Evolutionary conservation across 2,329 filamentous ascomycete species (phyloP), one percentile per base, ranked within the genome.

Genomic region (Colletotrichum trifolii): DNA sequence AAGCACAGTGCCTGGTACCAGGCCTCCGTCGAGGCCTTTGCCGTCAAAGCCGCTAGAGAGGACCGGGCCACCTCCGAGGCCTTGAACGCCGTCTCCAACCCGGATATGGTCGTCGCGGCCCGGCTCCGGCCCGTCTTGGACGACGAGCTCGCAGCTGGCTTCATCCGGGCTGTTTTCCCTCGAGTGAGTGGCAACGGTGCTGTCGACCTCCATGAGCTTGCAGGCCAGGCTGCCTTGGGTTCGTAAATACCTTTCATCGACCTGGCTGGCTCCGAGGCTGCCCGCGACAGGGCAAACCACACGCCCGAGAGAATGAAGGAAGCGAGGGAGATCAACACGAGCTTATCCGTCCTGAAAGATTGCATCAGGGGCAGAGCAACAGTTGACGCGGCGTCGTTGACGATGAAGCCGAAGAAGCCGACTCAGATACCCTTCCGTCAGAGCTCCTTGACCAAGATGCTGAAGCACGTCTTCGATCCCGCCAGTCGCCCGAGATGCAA

Each of bases 391-490:
- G 46, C 64, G 1, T 47, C 15, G 17, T 60, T 58, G 9, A 62
- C 43, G 15, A 59, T 49, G 3, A 66, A 62, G 42, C 38, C 43
- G 6, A 71, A 70, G 66, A 78, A 77, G 69, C 75, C 73, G 54
- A 71, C 74, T 0, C 78, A 82, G 55, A 73, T 84, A 0, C 82
- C 82, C 0, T 84, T 82, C 67, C 76, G 82, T 0, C 79, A 81
- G 65, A 82, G 80, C 69, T 75, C 77, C 8, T 68, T 84, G 52
- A 84, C 82, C 7, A 83, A 79, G 70, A 77, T 82, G 0, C 72
- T 83, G 52, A 84, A 84, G 67, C 82, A 83, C 53, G 76, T 83
- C 10, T 83, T 84, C 67, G 81, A 85, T 66, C 80, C 82, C 0
- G 64, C 74, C 0, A 72, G 75, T 11, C 69, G 69, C n/a, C 73